Evolutionary conservation across 2,329 filamentous ascomycete species (phyloP).

Genomic region (Lasiodiplodia theobromae): DNA sequence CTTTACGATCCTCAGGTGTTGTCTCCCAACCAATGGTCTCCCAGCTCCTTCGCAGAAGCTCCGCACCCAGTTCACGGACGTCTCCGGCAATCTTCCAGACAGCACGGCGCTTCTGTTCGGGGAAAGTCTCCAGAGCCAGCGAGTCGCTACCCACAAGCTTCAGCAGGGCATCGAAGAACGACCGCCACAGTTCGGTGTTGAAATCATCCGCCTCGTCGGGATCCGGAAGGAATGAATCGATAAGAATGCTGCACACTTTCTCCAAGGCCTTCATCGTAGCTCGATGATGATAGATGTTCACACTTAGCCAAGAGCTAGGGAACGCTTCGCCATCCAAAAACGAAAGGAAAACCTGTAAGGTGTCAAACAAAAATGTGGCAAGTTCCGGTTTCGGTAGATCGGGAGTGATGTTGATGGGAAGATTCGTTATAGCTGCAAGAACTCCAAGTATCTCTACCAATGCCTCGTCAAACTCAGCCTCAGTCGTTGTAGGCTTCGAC

Average conservation of each 20-base stretch:
- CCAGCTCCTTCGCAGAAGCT: constrained; percentile 85
- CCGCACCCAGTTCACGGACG: constrained; percentile 88
- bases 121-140: constrained; percentile 91
- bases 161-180: constrained; percentile 88
- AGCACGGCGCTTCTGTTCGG: constrained; percentile 92
- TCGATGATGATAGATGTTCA: constrained; percentile 91
- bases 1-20: constrained; percentile 75
- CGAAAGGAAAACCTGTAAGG: constrained; percentile 85
- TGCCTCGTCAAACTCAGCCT: constrained; percentile 79
- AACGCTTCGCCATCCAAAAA: constrained; percentile 90
- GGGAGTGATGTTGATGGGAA: constrained; percentile 75
- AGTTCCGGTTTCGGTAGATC: constrained; percentile 78
- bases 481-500: constrained; percentile 67
- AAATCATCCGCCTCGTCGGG: constrained; percentile 92
- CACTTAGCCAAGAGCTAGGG: constrained; percentile 86
- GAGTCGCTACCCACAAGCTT: constrained; percentile 89
- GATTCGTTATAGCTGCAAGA: constrained; percentile 80
- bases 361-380: constrained; percentile 76
- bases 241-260: constrained; percentile 78
- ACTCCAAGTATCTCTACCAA: constrained; percentile 89
- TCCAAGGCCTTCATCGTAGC: constrained; percentile 86
- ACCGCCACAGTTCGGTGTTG: constrained; percentile 91
- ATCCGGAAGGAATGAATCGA: constrained; percentile 84
- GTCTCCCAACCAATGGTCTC: constrained; percentile 97
- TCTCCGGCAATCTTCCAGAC: constrained; percentile 99